Percentiles rank a stretch among this genome's conserved stretches.
phyloP scores from a whole-genome alignment of 2,329 filamentous ascomycete genomes.

The Amauroascus niger region DNA sequence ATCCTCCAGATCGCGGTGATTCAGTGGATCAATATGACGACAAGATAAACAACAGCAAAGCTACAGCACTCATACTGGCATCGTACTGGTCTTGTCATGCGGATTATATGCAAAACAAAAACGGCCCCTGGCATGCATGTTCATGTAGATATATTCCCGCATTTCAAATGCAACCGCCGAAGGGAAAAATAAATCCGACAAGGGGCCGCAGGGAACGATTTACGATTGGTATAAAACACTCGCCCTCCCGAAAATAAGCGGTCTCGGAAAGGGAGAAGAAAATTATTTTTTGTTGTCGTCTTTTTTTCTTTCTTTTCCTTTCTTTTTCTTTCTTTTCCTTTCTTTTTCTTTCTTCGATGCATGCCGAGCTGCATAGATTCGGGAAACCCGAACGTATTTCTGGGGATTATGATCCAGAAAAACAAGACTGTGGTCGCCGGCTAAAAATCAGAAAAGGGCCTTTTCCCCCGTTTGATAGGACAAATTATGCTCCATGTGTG shows the following conservation, averaged over 20 bases:
- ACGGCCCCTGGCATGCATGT: not conserved
- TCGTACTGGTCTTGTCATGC: not conserved
- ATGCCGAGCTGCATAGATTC: not conserved
- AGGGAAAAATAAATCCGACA: not conserved
- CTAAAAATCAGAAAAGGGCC: not conserved
- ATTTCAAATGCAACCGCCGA: constrained; percentile 1
- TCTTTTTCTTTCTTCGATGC: not conserved
- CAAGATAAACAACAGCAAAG: not conserved
- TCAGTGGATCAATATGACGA: no score
- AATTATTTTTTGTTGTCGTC: no score
- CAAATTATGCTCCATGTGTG: not conserved
- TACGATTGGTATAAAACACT: not conserved
- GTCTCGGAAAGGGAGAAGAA: not conserved
- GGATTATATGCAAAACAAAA: no score
- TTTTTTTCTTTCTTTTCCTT: not conserved
- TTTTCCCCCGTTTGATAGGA: not conserved
- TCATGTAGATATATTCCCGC: not conserved
- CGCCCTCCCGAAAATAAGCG: constrained; percentile 3
- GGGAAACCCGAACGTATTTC: not conserved
- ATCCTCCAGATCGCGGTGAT: no score
- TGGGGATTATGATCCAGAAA: no score
- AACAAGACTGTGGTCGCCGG: no score
- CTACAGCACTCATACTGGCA: not conserved
- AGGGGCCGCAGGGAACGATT: no score
- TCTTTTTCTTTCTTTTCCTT: no score